Evolutionary conservation across 345 rosid genomes (phyloP).

Genomic region (Arabidopsis thaliana): TAIR10.1 NC_003070.9:11728001-11728500

Average conservation of each 20-base stretch:
- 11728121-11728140: conserved; percentile 40
- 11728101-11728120: conserved; percentile 26
- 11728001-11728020: conserved; percentile 31
- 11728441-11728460: background rate
- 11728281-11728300: conserved; percentile 22
- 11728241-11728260: conserved; percentile 10
- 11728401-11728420: conserved; percentile 16
- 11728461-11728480: too few species aligned
- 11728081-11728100: conserved; percentile 18
- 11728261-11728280: conserved; percentile 24
- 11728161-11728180: conserved; percentile 29
- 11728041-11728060: conserved; percentile 26
- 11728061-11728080: conserved; percentile 13
- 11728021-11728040: conserved; percentile 31
- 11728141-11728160: conserved; percentile 15
- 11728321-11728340: conserved; percentile 40
- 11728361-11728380: conserved; percentile 40
- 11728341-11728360: conserved; percentile 32
- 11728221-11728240: background rate
- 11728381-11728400: conserved; percentile 27
- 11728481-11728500: too few species aligned
- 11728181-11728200: conserved; percentile 40
- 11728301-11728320: conserved; percentile 17
- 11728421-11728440: conserved; percentile 7
- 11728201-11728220: conserved; percentile 35